Conservation (phyloP, 345 rosid species). For the Pistacia atlantica region DNA sequence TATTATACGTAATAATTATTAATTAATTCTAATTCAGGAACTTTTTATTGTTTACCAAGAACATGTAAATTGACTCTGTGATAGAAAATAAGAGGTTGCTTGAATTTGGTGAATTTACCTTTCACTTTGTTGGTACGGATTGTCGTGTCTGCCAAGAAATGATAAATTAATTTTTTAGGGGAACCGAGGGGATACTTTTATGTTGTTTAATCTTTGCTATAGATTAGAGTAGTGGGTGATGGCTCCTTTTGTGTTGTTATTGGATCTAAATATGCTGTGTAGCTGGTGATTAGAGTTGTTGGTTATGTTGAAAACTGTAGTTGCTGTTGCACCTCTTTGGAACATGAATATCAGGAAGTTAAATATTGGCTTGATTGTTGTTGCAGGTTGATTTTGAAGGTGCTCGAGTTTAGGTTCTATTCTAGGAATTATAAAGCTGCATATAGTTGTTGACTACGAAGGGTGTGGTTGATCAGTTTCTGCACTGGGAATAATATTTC, state of each 20-base stretch:
- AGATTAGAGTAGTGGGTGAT: neutral
- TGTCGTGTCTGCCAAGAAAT: neutral
- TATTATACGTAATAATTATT: neutral
- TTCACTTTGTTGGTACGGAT: neutral
- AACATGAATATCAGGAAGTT: slow-evolving; percentile 9
- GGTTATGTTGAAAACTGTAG: neutral
- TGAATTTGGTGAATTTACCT: neutral
- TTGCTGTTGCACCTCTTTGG: neutral
- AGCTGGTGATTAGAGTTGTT: neutral
- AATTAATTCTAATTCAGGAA: neutral
- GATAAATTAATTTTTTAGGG: neutral
- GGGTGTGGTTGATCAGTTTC: neutral
- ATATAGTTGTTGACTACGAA: neutral
- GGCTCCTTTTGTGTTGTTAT: neutral
- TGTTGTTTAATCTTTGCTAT: slow-evolving; percentile 6
- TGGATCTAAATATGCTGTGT: neutral
- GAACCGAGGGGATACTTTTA: neutral
- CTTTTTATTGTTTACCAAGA: slow-evolving; percentile 1
- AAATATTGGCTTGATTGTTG: slow-evolving; percentile 13
- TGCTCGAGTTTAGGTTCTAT: slow-evolving; percentile 3
- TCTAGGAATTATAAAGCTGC: slow-evolving; percentile 10
- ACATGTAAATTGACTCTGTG: neutral
- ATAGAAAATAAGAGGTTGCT: neutral
- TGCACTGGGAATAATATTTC: neutral
- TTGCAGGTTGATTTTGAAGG: slow-evolving; percentile 33